Evolutionary conservation across 352 stramenopile species (phyloP), one percentile per base, ranked within the genome.

Genomic region (Globisporangium acanthophoron): DNA sequence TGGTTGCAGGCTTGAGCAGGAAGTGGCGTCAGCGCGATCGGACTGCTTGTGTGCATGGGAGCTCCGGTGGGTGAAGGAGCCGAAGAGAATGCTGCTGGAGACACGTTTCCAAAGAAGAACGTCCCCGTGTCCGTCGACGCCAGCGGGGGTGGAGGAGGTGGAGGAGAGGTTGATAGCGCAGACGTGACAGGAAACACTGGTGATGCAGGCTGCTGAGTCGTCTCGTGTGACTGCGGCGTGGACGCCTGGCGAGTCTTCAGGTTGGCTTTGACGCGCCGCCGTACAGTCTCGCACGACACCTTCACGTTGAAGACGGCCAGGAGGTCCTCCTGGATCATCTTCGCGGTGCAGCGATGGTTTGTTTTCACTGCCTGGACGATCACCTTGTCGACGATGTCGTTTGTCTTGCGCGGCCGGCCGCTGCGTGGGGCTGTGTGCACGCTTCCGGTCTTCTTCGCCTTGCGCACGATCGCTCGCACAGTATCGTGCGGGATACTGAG

Each of bases 371-470:
- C 67, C 56, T 87, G 74, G 9, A 90, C 56, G 54, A 90, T 90
- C 33, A 90, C 75, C 20, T 74, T 71, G 57, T 90, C 80, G 24
- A 90, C 73, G 33, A 87, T 69, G 18, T 73, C 72, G 37, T 64
- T 86, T 4, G 80, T 90, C 58, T 88, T 87, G 21, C 80, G 73
- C n/a, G 80, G 80, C 1, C 77, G 73, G 2, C 80, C 80, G 59
- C 77, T 88, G 37, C 80, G 71, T 13, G 75, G 77, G 1, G 73
- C 76, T 12, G 73, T 79, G 11, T 57, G 60, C 18, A 90, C 74
- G 6, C 64, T 84, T 15, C 79, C 79, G 0, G 79, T 87, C 40
- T 71, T 75, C 47, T 82, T 85, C 13, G 74, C 77, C 58, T 85
- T 87, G 47, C 75, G 71, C n/a, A 88, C 68, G 27, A 88, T 88